These are phyloP conservation scores for Scheffersomyces parashehatae DNA, from an alignment of 1,139 yeast genomes.

Conservation along the genomic window DNA sequence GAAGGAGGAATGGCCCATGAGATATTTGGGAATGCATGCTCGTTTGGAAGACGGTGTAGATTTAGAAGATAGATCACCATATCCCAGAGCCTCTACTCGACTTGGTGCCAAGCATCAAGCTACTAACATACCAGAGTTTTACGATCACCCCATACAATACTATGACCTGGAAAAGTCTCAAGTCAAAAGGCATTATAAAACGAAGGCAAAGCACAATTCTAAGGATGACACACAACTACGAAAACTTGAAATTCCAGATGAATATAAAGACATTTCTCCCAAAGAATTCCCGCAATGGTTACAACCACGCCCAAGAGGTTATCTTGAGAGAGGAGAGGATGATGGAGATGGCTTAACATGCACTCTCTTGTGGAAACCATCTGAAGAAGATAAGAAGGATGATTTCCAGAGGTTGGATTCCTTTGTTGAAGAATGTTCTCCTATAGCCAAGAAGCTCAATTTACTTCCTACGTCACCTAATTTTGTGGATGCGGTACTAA, in stretches of 20 bases:
- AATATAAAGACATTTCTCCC: conserved; percentile 40
- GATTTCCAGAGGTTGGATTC: conserved; percentile 44
- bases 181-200: conserved; percentile 16
- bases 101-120: conserved; percentile 78
- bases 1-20: conserved; percentile 74
- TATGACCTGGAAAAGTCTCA: conserved; percentile 46
- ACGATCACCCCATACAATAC: conserved; percentile 66
- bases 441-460: conserved; percentile 51
- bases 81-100: conserved; percentile 80
- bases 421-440: conserved; percentile 56
- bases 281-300: conserved; percentile 71
- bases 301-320: conserved; percentile 77
- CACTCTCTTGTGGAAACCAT: conserved; percentile 66
- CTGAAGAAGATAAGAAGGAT: conserved; percentile 32
- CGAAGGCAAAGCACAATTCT: conserved; percentile 19
- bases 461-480: conserved; percentile 59
- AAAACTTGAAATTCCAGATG: conserved; percentile 48
- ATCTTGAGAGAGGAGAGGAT: conserved; percentile 83
- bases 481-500: conserved; percentile 71
- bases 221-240: conserved; percentile 12
- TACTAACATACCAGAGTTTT: conserved; percentile 64
- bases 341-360: conserved; percentile 55
- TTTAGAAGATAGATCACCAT: conserved; percentile 71
- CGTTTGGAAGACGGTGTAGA: conserved; percentile 79
- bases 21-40: conserved; percentile 79